Evolutionary conservation across 2,329 filamentous ascomycete species (phyloP).

Genomic region (Calycina herbarum): DNA sequence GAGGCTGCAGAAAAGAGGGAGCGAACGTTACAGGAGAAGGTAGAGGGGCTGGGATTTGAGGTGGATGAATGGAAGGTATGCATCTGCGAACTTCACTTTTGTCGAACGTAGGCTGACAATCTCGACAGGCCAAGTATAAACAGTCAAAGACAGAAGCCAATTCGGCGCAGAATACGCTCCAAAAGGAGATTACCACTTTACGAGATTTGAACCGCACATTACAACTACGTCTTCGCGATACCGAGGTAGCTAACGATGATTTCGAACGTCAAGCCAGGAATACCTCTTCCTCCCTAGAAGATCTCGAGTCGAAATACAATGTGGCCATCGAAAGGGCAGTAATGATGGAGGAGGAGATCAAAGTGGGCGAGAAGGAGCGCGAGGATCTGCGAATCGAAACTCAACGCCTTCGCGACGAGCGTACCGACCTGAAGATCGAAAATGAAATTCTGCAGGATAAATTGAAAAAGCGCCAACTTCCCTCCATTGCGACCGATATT

Average conservation of each 20-base stretch:
- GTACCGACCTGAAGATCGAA: slow-evolving; percentile 92
- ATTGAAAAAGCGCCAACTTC: slow-evolving; percentile 71
- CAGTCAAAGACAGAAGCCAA: slow-evolving; percentile 89
- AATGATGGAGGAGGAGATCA: slow-evolving; percentile 93
- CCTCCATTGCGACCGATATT: slow-evolving; percentile 61
- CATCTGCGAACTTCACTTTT: slow-evolving; percentile 5
- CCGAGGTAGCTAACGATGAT: slow-evolving; percentile 97
- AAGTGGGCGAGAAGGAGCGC: slow-evolving; percentile 85
- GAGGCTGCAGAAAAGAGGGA: slow-evolving; percentile 94
- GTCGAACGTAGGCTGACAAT: slow-evolving; percentile 17
- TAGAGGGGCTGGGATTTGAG: slow-evolving; percentile 80
- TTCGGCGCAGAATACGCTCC: slow-evolving; percentile 77
- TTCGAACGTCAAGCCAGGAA: slow-evolving; percentile 95
- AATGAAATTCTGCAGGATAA: slow-evolving; percentile 94
- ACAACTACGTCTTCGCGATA: slow-evolving; percentile 84
- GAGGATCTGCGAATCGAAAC: slow-evolving; percentile 86
- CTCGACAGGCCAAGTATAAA: slow-evolving; percentile 81
- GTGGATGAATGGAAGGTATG: slow-evolving; percentile 97
- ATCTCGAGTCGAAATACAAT: slow-evolving; percentile 96
- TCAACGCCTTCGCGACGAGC: slow-evolving; percentile 85
- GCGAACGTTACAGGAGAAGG: slow-evolving; percentile 80
- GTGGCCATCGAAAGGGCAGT: slow-evolving; percentile 88
- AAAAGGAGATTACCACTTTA: slow-evolving; percentile 93
- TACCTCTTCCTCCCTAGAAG: slow-evolving; percentile 92
- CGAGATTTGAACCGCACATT: slow-evolving; percentile 81